These are phyloP conservation scores for Penstemon barbatus DNA, from an alignment of 257 asterid species.

Conservation along the genomic window DNA sequence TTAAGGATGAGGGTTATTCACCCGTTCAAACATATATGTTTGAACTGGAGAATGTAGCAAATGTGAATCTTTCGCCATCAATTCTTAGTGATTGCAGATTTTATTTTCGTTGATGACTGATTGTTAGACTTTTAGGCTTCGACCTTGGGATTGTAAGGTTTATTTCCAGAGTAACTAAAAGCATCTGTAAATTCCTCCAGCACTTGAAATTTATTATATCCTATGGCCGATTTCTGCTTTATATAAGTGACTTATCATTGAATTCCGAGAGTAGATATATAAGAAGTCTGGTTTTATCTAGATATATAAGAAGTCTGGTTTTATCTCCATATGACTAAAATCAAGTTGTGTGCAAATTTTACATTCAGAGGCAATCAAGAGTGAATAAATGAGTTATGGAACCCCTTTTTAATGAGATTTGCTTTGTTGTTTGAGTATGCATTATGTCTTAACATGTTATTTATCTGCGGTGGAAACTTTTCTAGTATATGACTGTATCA, in stretches of 20 bases:
- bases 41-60: background rate
- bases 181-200: background rate
- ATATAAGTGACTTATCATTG: background rate
- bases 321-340: background rate
- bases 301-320: background rate
- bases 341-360: no score
- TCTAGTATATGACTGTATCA: constrained; percentile 3
- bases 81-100: background rate
- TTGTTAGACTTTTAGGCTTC: no score
- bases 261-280: background rate
- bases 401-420: background rate
- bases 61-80: constrained; percentile 1
- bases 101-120: background rate
- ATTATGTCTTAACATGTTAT: constrained; percentile 8
- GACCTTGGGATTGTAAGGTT: no score
- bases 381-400: background rate
- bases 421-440: constrained; percentile 9
- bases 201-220: no score
- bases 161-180: background rate
- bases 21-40: background rate
- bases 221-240: no score
- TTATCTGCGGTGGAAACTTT: background rate
- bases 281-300: background rate
- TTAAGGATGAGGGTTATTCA: no score
- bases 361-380: background rate